Percentiles rank a stretch among this genome's conserved stretches.
phyloP scores from a whole-genome alignment of 2,329 filamentous ascomycete genomes.

The Coccinonectria pachysandricola region DNA sequence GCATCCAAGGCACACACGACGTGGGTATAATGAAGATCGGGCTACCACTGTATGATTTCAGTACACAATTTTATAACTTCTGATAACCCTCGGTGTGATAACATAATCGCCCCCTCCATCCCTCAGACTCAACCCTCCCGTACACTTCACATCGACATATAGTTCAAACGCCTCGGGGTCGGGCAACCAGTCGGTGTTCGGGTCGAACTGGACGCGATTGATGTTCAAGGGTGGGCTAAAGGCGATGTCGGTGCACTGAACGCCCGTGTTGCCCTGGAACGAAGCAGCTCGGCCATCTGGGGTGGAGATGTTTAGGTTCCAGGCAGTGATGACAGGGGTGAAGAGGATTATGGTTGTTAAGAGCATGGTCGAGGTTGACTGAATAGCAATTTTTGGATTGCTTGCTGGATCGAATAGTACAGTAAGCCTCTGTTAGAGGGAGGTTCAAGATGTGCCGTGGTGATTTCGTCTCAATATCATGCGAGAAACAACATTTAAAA shows the following conservation, averaged over 20 bases:
- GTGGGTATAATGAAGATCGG: too few relatives aligned
- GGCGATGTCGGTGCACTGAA: conserved; percentile 1
- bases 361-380: too few relatives aligned
- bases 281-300: conserved; percentile 2
- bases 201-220: conserved; percentile 4
- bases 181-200: conserved; percentile 1
- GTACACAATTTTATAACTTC: conserved; percentile 4
- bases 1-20: too few relatives aligned
- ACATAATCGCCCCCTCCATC: conserved; percentile 2
- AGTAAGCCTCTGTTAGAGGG: too few relatives aligned
- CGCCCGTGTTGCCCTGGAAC: conserved; percentile 2
- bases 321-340: background rate
- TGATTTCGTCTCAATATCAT: too few relatives aligned
- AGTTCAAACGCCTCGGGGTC: conserved; percentile 4
- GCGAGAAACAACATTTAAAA: too few relatives aligned
- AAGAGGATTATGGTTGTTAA: conserved; percentile 3
- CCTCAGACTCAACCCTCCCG: conserved; percentile 2
- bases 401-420: too few relatives aligned
- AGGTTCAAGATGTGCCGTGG: too few relatives aligned
- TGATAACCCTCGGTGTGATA: conserved; percentile 2
- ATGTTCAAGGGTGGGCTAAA: conserved; percentile 1
- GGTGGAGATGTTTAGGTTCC: conserved; percentile 3
- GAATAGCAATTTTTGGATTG: too few relatives aligned
- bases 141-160: conserved; percentile 1
- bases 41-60: too few relatives aligned